Evolutionary conservation across 2,329 filamentous ascomycete genomes (phyloP).

Genomic region (Fusarium sp.): DNA sequence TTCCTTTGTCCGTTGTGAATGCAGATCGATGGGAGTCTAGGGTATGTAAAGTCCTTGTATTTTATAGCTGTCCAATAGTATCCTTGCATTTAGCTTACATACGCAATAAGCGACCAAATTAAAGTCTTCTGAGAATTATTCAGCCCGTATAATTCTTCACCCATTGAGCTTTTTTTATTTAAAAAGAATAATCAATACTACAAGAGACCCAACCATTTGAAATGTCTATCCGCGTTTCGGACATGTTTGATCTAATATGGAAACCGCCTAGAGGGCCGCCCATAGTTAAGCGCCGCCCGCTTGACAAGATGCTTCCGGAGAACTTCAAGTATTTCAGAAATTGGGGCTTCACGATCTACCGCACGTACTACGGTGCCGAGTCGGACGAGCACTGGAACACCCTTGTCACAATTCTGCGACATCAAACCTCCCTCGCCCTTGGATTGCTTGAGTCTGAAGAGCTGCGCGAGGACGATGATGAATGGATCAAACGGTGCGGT

Average conservation of each 20-base stretch:
- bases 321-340: constrained; percentile 18
- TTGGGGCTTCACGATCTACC: constrained; percentile 18
- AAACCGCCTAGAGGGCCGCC: neutral
- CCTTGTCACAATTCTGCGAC: constrained; percentile 6
- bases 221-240: neutral
- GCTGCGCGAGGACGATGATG: neutral
- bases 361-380: constrained; percentile 17
- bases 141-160: too few species aligned
- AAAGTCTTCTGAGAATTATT: too few species aligned
- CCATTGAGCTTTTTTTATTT: too few species aligned
- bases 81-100: too few species aligned
- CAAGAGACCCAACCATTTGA: too few species aligned
- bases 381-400: constrained; percentile 6
- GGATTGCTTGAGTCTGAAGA: neutral
- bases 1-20: too few species aligned
- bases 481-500: neutral
- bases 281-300: neutral
- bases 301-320: constrained; percentile 1
- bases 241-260: neutral
- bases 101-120: too few species aligned
- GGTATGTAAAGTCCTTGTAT: too few species aligned
- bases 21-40: too few species aligned
- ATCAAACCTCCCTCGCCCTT: constrained; percentile 2
- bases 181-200: too few species aligned
- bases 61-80: too few species aligned